Evolutionary conservation across 1,284 basidiomycete genomes (phyloP).

Genomic region (Leccinum ponderosum): DNA sequence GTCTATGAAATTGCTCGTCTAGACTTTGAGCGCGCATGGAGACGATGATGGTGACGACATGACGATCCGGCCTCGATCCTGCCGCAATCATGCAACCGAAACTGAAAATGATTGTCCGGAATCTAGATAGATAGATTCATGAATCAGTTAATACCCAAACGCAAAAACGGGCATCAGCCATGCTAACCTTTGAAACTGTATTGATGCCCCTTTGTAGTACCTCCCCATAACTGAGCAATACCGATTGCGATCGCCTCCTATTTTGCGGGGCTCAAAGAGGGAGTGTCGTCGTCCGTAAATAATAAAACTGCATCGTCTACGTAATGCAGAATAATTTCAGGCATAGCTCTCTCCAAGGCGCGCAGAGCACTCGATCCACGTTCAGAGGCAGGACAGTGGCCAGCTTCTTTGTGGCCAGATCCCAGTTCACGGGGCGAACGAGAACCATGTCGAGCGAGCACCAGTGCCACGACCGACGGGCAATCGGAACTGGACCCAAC

Average conservation of each 20-base stretch:
- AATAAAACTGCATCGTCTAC: constrained; percentile 33
- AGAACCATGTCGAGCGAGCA: constrained; percentile 56
- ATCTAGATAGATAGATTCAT: constrained; percentile 43
- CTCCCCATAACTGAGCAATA: no score
- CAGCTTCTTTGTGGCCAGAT: constrained; percentile 39
- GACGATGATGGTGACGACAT: neutral
- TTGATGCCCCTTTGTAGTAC: no score
- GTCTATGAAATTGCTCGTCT: constrained; percentile 20
- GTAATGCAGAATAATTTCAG: constrained; percentile 23
- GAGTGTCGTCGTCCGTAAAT: constrained; percentile 7
- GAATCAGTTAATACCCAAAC: constrained; percentile 4
- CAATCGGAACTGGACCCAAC: constrained; percentile 15
- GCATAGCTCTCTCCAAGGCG: constrained; percentile 40
- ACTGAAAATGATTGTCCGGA: constrained; percentile 55
- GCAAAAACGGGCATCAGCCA: neutral
- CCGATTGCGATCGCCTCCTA: constrained; percentile 61
- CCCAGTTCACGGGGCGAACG: constrained; percentile 58
- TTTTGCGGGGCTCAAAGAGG: constrained; percentile 12
- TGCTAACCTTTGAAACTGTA: no score
- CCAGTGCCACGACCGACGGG: constrained; percentile 43
- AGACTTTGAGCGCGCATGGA: constrained; percentile 47
- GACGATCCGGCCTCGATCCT: constrained; percentile 19
- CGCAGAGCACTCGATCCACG: constrained; percentile 44
- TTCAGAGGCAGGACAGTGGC: constrained; percentile 25
- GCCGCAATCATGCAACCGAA: constrained; percentile 41